These are phyloP conservation scores for Akanthomyces dipterigenus DNA, from an alignment of 2,329 filamentous ascomycete genomes.

Conservation along the genomic window DNA sequence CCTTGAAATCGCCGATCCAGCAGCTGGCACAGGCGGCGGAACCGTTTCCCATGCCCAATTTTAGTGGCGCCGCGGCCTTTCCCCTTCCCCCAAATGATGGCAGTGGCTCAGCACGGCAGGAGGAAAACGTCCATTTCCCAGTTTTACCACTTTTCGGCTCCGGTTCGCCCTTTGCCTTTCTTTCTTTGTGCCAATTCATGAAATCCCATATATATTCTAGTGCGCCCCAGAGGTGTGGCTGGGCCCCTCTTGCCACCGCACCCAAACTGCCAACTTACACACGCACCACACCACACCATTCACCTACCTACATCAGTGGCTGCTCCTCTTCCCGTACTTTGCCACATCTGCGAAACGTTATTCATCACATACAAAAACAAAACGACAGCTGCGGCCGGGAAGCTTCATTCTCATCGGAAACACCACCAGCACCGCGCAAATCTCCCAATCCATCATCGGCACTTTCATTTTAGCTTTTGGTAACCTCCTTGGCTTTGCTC, in stretches of 20 bases:
- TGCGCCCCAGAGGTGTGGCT: conserved; percentile 8
- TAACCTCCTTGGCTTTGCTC: neutral
- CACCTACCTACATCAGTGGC: neutral
- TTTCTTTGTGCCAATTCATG: neutral
- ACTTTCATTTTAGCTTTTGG: neutral
- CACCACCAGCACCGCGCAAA: neutral
- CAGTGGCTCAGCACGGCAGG: conserved; percentile 3
- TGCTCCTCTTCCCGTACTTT: no score
- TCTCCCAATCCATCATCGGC: neutral
- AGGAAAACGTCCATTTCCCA: conserved; percentile 3
- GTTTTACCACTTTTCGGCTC: neutral
- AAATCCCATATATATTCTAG: conserved; percentile 7
- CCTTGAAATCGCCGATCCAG: neutral
- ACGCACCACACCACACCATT: neutral
- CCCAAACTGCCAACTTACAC: no score
- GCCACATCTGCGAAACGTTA: no score
- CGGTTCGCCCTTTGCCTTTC: neutral
- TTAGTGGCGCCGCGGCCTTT: neutral
- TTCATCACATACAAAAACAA: no score
- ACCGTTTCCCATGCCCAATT: neutral
- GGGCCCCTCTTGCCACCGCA: neutral
- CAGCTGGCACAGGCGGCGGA: neutral
- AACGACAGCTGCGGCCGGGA: no score
- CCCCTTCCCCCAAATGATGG: neutral
- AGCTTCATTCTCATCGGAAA: neutral